These are phyloP conservation scores for Erucastrum elatum DNA, from an alignment of 345 rosid species.

Conservation along the genomic window DNA sequence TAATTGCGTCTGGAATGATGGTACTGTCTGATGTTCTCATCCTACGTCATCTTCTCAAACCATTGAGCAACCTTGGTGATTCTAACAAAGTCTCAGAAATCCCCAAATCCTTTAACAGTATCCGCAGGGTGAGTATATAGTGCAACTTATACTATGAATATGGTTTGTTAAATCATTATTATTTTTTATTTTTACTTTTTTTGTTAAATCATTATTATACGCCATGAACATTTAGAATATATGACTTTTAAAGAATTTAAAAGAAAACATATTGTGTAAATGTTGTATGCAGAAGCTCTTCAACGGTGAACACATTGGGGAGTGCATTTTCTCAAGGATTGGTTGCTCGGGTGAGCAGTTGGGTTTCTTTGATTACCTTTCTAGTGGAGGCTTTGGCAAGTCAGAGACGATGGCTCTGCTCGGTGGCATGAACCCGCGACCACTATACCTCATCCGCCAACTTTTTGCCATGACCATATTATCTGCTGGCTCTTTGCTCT, in stretches of 20 bases:
- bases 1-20: conserved; percentile 52
- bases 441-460: conserved; percentile 31
- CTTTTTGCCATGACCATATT: conserved; percentile 29
- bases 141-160: not conserved
- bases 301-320: conserved; percentile 32
- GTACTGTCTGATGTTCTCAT: conserved; percentile 50
- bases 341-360: conserved; percentile 32
- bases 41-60: conserved; percentile 41
- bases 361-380: conserved; percentile 29
- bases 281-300: conserved; percentile 1
- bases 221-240: not conserved
- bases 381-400: conserved; percentile 20
- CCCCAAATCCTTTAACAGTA: conserved; percentile 42
- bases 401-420: conserved; percentile 36
- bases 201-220: not conserved
- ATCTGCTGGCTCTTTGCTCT: conserved; percentile 31
- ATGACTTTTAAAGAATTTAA: not conserved
- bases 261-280: not conserved
- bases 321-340: conserved; percentile 35
- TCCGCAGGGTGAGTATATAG: conserved; percentile 40
- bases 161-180: not conserved
- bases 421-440: conserved; percentile 38
- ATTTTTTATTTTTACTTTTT: no score
- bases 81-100: conserved; percentile 33
- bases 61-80: conserved; percentile 36